Percentiles rank a stretch among this genome's conserved stretches.
Evolutionary conservation across 768 basidiomycete species (phyloP).

Genomic region (Phanerochaete sordida): DNA sequence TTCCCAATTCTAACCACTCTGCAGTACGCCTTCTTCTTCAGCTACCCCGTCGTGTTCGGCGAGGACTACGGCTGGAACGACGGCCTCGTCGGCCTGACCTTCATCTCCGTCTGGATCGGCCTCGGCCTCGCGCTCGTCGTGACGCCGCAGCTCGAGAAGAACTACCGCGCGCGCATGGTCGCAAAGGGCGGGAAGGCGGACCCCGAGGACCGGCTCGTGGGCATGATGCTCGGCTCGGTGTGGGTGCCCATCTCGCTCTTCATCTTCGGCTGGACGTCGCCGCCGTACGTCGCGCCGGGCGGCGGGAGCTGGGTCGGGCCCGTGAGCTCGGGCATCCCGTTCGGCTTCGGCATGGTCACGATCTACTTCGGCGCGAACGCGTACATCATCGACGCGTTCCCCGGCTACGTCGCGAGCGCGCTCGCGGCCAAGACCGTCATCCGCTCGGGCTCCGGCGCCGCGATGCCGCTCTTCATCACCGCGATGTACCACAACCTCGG

Average conservation of each 20-base stretch:
- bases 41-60: constrained; percentile 35
- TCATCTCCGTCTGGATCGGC: constrained; percentile 38
- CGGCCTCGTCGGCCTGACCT: constrained; percentile 35
- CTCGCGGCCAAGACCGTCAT: constrained; percentile 37
- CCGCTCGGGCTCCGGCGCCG: constrained; percentile 31
- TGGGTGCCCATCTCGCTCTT: constrained; percentile 36
- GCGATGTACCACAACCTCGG: constrained; percentile 39
- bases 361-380: constrained; percentile 38
- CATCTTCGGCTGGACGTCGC: constrained; percentile 40
- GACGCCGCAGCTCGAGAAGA: constrained; percentile 31
- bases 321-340: constrained; percentile 32
- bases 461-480: constrained; percentile 34
- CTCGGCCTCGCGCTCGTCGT: constrained; percentile 31
- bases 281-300: constrained; percentile 29
- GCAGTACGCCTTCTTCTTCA: constrained; percentile 31
- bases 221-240: constrained; percentile 35
- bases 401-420: constrained; percentile 35
- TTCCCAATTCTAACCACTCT: too few relatives aligned
- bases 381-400: constrained; percentile 39
- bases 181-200: constrained; percentile 36
- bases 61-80: constrained; percentile 34
- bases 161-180: constrained; percentile 28
- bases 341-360: constrained; percentile 37
- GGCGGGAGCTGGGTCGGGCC: constrained; percentile 37
- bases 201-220: constrained; percentile 38